phyloP scores from a whole-genome alignment of 2,329 filamentous ascomycete species.

The Mariannaea sp. region DNA sequence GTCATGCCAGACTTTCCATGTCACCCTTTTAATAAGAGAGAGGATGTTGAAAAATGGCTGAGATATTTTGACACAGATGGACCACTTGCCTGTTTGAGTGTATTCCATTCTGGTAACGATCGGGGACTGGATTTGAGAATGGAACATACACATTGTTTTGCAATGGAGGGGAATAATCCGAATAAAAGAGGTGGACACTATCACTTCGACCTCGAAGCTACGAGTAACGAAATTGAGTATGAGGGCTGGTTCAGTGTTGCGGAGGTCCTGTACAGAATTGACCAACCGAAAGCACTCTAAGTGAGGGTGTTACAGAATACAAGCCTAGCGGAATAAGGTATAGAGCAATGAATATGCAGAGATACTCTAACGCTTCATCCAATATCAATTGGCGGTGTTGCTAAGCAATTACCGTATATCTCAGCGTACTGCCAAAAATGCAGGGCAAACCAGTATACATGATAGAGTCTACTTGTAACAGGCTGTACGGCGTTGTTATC shows the following conservation, averaged over 20 bases:
- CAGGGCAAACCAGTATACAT: too few relatives aligned
- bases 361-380: too few relatives aligned
- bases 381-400: too few relatives aligned
- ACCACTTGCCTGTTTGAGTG: constrained; percentile 47
- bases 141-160: constrained; percentile 55
- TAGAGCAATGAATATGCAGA: too few relatives aligned
- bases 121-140: constrained; percentile 45
- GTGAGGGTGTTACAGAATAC: too few relatives aligned
- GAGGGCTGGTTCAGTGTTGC: constrained; percentile 53
- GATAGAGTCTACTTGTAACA: too few relatives aligned
- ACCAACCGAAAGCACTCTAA: constrained; percentile 23
- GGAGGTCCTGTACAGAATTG: constrained; percentile 46
- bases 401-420: too few relatives aligned
- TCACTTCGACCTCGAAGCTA: constrained; percentile 45
- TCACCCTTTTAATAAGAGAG: constrained; percentile 37
- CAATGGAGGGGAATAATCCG: constrained; percentile 27
- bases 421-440: too few relatives aligned
- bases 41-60: constrained; percentile 46
- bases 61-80: constrained; percentile 45
- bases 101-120: constrained; percentile 49
- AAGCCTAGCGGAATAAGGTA: too few relatives aligned
- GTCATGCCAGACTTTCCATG: constrained; percentile 53
- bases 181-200: constrained; percentile 49
- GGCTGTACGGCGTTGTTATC: too few relatives aligned
- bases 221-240: constrained; percentile 47